A percentile compares a stretch with the other conserved stretches of the same genome.
phyloP scores from a whole-genome alignment of 2,329 filamentous ascomycete genomes.

The Cercospora sp. region DNA sequence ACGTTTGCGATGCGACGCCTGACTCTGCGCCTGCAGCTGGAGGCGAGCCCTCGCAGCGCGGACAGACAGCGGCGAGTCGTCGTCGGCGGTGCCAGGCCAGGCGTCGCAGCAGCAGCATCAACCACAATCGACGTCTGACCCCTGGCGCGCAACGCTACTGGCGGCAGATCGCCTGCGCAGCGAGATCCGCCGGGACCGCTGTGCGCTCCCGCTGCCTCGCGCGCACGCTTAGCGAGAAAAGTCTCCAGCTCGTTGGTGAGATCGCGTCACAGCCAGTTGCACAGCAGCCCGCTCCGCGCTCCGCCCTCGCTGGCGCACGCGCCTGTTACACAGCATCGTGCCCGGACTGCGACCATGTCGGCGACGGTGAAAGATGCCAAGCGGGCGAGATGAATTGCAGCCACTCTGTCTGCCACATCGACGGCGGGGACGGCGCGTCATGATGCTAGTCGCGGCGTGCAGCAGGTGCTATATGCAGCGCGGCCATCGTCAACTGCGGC shows the following conservation, averaged over 20 bases:
- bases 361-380: neutral
- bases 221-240: neutral
- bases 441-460: constrained; percentile 7
- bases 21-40: neutral
- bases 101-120: neutral
- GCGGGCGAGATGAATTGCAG: neutral
- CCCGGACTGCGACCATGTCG: neutral
- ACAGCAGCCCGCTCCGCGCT: neutral
- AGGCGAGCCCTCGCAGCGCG: neutral
- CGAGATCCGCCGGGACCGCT: neutral
- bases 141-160: neutral
- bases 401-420: neutral
- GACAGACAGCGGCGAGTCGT: neutral
- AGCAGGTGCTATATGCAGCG: constrained; percentile 10
- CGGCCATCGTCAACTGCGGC: neutral
- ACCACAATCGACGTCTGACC: neutral
- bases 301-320: neutral
- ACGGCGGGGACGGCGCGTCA: neutral
- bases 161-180: neutral
- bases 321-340: neutral
- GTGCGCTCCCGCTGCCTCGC: neutral
- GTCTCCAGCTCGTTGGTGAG: neutral
- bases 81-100: neutral
- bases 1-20: neutral
- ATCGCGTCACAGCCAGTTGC: neutral